These are phyloP conservation scores for Nicotiana attenuata DNA, from an alignment of 257 asterid genomes.

Conservation along the genomic window DNA sequence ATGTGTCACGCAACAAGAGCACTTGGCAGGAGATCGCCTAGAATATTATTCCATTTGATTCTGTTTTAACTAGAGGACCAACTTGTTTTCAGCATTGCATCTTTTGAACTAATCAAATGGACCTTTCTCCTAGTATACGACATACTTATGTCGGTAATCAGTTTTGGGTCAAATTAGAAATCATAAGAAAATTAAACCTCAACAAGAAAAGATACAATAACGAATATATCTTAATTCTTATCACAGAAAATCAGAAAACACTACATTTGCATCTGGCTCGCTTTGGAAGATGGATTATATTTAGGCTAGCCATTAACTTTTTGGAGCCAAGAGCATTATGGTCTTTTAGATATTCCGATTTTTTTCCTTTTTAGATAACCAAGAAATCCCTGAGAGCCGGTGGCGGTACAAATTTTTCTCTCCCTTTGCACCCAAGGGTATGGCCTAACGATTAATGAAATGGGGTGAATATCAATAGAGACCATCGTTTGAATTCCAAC, in stretches of 20 bases:
- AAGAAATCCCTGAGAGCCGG: neutral
- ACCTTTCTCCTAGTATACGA: neutral
- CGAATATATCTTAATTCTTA: neutral
- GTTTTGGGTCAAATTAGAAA: neutral
- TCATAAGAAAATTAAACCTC: neutral
- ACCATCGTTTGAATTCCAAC: too few relatives aligned
- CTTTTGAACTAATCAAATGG: neutral
- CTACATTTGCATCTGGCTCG: neutral
- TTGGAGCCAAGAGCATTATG: neutral
- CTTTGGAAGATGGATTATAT: neutral
- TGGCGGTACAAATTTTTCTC: neutral
- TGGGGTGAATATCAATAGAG: too few relatives aligned
- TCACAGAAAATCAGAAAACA: neutral
- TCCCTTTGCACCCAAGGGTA: neutral
- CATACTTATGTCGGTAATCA: neutral
- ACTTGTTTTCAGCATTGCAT: neutral
- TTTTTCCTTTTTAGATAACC: neutral
- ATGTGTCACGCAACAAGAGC: neutral
- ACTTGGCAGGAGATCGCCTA: neutral
- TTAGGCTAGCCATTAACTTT: neutral
- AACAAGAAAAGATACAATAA: neutral
- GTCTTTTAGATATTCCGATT: neutral
- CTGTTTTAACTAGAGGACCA: neutral
- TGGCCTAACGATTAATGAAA: neutral
- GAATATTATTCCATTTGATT: neutral